These are phyloP conservation scores for Irpex rosettiformis DNA, from an alignment of 1,284 basidiomycete genomes.

Conservation along the genomic window DNA sequence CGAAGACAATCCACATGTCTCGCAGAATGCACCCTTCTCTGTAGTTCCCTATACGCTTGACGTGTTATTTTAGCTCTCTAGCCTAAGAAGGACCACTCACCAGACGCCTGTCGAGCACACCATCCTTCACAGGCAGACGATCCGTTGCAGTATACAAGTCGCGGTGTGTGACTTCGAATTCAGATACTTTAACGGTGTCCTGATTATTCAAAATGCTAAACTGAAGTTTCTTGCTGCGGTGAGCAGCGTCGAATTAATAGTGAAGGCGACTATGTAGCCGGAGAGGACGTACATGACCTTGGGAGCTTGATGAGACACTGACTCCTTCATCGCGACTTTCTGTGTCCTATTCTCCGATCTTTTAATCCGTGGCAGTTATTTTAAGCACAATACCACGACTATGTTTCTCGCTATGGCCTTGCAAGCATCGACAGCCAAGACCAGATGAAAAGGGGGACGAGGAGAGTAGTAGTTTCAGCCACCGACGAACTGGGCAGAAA, in stretches of 20 bases:
- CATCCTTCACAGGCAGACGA: conserved; percentile 83
- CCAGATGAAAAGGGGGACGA: not conserved
- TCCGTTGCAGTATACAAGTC: conserved; percentile 85
- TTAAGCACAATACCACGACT: conserved; percentile 9
- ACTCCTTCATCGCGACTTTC: conserved; percentile 67
- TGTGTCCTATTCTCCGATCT: conserved; percentile 2
- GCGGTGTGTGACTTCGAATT: conserved; percentile 90
- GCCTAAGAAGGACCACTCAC: conserved; percentile 41
- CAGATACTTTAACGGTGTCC: conserved; percentile 90
- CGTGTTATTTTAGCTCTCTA: conserved; percentile 5
- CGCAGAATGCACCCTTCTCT: conserved; percentile 90
- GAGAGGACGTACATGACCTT: conserved; percentile 79
- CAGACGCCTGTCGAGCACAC: conserved; percentile 86
- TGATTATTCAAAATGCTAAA: conserved; percentile 91
- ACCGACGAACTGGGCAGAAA: not conserved
- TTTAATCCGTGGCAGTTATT: not conserved
- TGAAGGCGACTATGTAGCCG: not conserved
- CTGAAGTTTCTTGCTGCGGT: conserved; percentile 83
- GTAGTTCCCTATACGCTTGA: conserved; percentile 77
- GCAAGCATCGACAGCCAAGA: not conserved
- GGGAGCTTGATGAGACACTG: conserved; percentile 83
- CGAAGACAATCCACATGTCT: conserved; percentile 91
- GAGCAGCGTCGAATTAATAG: not conserved
- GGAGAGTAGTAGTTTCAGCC: not conserved
- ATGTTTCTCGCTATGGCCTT: not conserved